Evolutionary conservation across 225 moss, liverwort and hornwort genomes (phyloP).

Genomic region (Ulota crispa): DNA sequence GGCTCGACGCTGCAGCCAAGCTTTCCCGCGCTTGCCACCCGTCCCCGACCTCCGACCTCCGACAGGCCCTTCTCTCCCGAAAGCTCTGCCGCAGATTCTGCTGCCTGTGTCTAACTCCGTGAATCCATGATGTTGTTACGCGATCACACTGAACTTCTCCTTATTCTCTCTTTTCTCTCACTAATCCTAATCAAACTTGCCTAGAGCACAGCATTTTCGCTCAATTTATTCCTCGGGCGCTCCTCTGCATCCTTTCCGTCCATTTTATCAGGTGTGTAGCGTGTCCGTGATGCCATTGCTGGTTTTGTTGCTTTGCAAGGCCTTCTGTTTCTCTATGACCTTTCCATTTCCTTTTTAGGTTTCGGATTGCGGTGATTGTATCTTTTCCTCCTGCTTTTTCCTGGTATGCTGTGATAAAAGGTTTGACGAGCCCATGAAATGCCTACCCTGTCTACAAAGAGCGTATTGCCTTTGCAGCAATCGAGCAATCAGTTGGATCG

Average conservation of each 20-base stretch:
- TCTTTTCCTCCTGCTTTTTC: background rate
- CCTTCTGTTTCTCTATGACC: background rate
- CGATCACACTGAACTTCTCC: background rate
- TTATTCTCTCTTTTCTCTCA: background rate
- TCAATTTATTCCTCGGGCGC: background rate
- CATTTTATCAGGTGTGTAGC: conserved; percentile 8
- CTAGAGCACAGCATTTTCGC: background rate
- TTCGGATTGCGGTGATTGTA: background rate
- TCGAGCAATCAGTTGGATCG: background rate
- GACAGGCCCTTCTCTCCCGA: background rate
- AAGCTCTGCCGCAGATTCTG: background rate
- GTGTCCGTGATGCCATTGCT: background rate
- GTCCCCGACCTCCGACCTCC: background rate
- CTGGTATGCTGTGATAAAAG: background rate
- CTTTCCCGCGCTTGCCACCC: conserved; percentile 40
- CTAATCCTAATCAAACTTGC: background rate
- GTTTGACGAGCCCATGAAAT: background rate
- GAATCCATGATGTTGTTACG: background rate
- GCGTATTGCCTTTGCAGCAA: background rate
- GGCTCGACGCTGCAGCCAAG: background rate
- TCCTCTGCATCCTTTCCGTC: background rate
- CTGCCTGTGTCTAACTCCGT: background rate
- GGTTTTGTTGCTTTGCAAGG: background rate
- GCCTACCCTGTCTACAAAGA: background rate
- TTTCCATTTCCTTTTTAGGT: background rate